Percentiles rank a stretch among this genome's conserved stretches.
phyloP scores from a whole-genome alignment of 768 basidiomycete species.

The Lactarius hengduanensis region DNA sequence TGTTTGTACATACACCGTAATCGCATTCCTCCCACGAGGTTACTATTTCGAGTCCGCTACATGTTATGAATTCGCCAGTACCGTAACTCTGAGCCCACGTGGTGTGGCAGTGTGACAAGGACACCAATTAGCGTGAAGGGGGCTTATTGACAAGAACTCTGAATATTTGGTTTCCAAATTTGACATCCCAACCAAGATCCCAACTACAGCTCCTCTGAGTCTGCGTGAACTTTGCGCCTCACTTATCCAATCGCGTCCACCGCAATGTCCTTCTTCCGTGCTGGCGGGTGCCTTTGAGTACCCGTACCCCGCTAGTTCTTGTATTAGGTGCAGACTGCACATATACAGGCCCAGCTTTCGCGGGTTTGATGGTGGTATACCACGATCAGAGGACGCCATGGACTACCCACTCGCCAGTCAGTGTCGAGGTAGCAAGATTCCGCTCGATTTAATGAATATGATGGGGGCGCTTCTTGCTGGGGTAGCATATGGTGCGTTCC shows the following conservation, averaged over 20 bases:
- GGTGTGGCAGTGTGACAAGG: constrained; percentile 3
- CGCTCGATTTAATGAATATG: constrained; percentile 24
- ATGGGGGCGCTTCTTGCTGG: constrained; percentile 32
- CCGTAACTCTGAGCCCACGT: background rate
- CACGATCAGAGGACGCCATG: constrained; percentile 12
- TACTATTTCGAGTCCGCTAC: background rate
- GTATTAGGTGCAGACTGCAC: constrained; percentile 12
- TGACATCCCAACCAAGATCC: background rate
- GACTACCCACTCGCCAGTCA: background rate
- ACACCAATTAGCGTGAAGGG: constrained; percentile 1
- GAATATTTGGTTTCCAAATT: constrained; percentile 3
- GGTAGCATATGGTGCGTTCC: constrained; percentile 32
- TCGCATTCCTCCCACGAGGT: background rate
- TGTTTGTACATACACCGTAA: background rate
- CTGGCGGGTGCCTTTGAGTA: background rate
- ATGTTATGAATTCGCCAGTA: background rate
- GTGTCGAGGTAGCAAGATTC: constrained; percentile 5
- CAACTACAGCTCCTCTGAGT: background rate
- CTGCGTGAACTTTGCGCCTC: background rate
- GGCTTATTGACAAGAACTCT: background rate
- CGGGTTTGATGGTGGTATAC: background rate
- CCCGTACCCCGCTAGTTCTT: constrained; percentile 22
- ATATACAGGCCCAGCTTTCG: constrained; percentile 14
- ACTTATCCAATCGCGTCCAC: background rate
- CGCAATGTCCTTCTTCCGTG: background rate